Percentiles rank a stretch among this genome's conserved stretches.
Conservation (phyloP, 176 grass and related monocot genomes). For the Neostapfia colusana region DNA sequence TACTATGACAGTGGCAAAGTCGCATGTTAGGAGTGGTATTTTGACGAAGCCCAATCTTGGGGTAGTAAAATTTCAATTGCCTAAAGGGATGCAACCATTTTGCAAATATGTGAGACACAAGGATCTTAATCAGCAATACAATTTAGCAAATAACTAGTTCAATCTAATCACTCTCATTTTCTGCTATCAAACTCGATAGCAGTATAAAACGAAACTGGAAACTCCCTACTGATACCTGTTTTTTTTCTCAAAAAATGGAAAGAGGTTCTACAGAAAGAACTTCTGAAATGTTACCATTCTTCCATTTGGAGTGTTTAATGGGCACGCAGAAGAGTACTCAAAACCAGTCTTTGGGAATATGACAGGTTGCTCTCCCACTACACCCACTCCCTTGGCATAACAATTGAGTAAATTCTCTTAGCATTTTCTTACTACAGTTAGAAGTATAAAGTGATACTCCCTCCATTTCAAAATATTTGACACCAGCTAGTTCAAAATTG, state of each 20-base stretch:
- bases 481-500: too few species aligned
- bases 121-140: neutral
- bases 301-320: conserved; percentile 70
- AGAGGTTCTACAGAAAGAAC: neutral
- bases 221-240: neutral
- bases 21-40: too few species aligned
- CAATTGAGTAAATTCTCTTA: conserved; percentile 29
- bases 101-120: neutral
- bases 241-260: neutral
- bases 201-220: neutral
- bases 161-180: neutral
- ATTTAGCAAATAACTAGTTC: neutral
- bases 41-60: too few species aligned
- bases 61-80: too few species aligned
- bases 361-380: conserved; percentile 78
- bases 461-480: too few species aligned
- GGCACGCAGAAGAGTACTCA: conserved; percentile 77
- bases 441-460: neutral
- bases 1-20: too few species aligned
- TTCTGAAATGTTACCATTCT: conserved; percentile 56
- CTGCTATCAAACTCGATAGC: neutral
- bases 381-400: conserved; percentile 62
- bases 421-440: neutral
- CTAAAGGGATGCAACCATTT: too few species aligned
- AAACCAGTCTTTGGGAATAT: conserved; percentile 70